phyloP scores from a whole-genome alignment of 2,329 filamentous ascomycete species.

The Curvularia sp. region DNA sequence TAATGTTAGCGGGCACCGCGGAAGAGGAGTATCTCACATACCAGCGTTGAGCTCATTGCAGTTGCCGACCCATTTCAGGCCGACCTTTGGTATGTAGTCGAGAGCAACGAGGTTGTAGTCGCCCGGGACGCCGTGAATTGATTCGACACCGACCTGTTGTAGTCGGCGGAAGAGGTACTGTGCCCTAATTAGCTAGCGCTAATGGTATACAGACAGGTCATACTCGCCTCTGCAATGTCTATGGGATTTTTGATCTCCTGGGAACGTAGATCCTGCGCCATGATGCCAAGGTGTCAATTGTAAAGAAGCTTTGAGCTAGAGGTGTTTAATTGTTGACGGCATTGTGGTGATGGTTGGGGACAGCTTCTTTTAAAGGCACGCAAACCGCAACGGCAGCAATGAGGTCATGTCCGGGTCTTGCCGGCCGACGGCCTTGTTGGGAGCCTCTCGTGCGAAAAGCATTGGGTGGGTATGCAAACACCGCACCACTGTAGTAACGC shows the following conservation, averaged over 20 bases:
- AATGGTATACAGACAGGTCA: conserved; percentile 1
- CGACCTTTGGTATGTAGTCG: conserved; percentile 63
- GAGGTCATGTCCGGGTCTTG: conserved; percentile 21
- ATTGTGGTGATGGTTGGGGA: conserved; percentile 23
- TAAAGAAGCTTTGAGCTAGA: conserved; percentile 7
- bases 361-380: conserved; percentile 20
- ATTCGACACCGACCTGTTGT: conserved; percentile 53
- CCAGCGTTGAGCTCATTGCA: conserved; percentile 67
- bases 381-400: conserved; percentile 8
- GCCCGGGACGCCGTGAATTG: conserved; percentile 56
- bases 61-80: conserved; percentile 66
- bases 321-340: conserved; percentile 4
- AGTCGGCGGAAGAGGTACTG: conserved; percentile 52
- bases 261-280: conserved; percentile 52
- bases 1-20: conserved; percentile 5
- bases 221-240: conserved; percentile 63
- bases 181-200: conserved; percentile 16
- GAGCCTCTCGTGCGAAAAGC: conserved; percentile 7
- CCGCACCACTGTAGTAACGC: conserved; percentile 22
- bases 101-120: conserved; percentile 59
- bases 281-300: conserved; percentile 24
- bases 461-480: conserved; percentile 17
- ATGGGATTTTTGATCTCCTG: conserved; percentile 54
- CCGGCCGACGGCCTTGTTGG: conserved; percentile 22
- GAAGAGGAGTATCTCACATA: conserved; percentile 30